These are phyloP conservation scores for Ceratonia siliqua DNA, from an alignment of 306 rosid species.

Conservation along the genomic window DNA sequence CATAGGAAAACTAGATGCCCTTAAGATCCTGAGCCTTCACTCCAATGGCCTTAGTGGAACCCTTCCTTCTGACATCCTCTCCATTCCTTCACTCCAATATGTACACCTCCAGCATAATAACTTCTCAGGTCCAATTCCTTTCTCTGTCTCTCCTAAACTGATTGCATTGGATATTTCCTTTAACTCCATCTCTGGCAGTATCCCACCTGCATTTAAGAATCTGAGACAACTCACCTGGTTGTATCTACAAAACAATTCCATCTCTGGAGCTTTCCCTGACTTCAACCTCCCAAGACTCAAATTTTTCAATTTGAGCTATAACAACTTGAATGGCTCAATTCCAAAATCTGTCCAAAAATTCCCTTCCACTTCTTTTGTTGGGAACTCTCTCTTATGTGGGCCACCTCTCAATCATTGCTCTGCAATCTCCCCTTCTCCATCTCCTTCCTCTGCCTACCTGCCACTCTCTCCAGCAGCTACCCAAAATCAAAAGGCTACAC, in stretches of 20 bases:
- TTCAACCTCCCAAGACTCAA: conserved; percentile 58
- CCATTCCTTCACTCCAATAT: conserved; percentile 63
- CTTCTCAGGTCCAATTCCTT: conserved; percentile 70
- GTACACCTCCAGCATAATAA: conserved; percentile 65
- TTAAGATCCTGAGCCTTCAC: conserved; percentile 66
- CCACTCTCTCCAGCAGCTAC: conserved; percentile 41
- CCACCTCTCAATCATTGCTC: conserved; percentile 62
- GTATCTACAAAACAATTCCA: conserved; percentile 60
- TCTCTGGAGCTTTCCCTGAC: conserved; percentile 70
- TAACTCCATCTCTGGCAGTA: conserved; percentile 65
- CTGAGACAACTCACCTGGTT: conserved; percentile 61
- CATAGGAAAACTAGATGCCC: conserved; percentile 65
- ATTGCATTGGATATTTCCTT: conserved; percentile 58
- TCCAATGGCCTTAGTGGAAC: conserved; percentile 68
- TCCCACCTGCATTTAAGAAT: conserved; percentile 59
- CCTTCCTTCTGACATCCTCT: conserved; percentile 63
- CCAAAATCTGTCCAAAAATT: conserved; percentile 62
- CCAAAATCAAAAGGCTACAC: conserved; percentile 34
- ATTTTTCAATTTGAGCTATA: conserved; percentile 63
- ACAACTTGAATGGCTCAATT: conserved; percentile 66
- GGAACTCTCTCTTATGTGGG: conserved; percentile 67
- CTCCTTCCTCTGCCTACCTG: conserved; percentile 41
- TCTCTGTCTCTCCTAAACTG: conserved; percentile 57
- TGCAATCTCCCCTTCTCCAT: conserved; percentile 48
- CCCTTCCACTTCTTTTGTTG: conserved; percentile 62